These are phyloP conservation scores for Phytophthora aleatoria DNA, from an alignment of 352 stramenopile genomes.

Conservation along the genomic window DNA sequence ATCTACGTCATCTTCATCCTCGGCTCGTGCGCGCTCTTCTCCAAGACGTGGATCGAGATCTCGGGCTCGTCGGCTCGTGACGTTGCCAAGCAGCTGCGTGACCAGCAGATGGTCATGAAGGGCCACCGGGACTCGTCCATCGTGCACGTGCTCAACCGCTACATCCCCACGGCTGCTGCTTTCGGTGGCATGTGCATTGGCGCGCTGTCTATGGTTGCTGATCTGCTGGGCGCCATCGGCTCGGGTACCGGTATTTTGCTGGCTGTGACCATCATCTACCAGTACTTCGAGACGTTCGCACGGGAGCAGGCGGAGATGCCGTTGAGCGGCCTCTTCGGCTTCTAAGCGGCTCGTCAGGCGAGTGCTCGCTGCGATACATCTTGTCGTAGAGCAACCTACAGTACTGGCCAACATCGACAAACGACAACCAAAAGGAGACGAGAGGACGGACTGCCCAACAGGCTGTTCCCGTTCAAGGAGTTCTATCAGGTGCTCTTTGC, in stretches of 20 bases:
- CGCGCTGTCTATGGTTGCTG: conserved; percentile 97
- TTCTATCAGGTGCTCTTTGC: conserved; percentile 85
- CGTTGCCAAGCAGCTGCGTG: conserved; percentile 98
- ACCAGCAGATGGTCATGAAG: conserved; percentile 99
- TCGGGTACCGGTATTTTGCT: conserved; percentile 99
- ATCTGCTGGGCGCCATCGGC: conserved; percentile 98
- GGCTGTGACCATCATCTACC: conserved; percentile 99
- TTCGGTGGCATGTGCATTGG: conserved; percentile 99
- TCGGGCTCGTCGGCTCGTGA: conserved; percentile 96
- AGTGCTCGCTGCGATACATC: conserved; percentile 19
- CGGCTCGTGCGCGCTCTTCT: conserved; percentile 98
- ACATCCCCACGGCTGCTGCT: conserved; percentile 98
- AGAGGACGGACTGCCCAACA: conserved; percentile 43
- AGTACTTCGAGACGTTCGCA: conserved; percentile 98
- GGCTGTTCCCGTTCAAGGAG: conserved; percentile 88
- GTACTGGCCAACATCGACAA: conserved; percentile 14
- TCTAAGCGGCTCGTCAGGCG: conserved; percentile 50
- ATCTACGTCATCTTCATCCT: conserved; percentile 99
- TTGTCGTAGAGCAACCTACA: conserved; percentile 12
- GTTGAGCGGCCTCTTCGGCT: conserved; percentile 80
- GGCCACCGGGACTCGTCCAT: conserved; percentile 97
- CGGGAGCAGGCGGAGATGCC: conserved; percentile 92
- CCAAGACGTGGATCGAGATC: conserved; percentile 99
- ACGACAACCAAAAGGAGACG: conserved; percentile 27
- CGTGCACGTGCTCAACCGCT: conserved; percentile 98